Evolutionary conservation across 345 rosid species (phyloP), one percentile per base, ranked within the genome.

Genomic region (Aquilaria yunnanensis): DNA sequence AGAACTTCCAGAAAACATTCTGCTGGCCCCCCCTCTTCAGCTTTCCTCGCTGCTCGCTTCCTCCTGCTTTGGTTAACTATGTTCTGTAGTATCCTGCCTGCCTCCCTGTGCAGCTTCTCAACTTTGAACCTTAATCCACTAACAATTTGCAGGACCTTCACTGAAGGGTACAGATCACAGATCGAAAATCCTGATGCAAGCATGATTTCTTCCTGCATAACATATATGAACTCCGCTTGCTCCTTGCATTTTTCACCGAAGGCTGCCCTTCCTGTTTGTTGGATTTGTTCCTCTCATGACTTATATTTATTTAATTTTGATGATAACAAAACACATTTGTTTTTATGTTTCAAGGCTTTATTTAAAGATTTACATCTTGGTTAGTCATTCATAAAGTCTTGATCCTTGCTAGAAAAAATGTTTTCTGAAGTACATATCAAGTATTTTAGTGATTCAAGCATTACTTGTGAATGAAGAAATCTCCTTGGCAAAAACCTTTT

Each of bases 1-100:
- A 70, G 74, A 59, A 67, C 66, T 59, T 75, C 72, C 9, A 70
- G 58, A 6, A 75, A 13, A 56, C 71, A 72, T 16, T 58, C 52
- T 0, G 14, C 50, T 12, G 29, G 67, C 29, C 9, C 55, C 0
- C 46, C n/a, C 6, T 37, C 13, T 5, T 48, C 12, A 32, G 14
- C 9, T 45, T 13, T 30, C 2, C 7, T 59, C 46, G 14, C 37
- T 37, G 7, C 31, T 12, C 45, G 6, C 65, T 6, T 60, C 64
- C 55, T 66, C 43, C 49, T 67, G 29, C 41, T 58, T 65, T 2
- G 37, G 8, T 8, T 13, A 32, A 72, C 63, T 23, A 72, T 63
- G 11, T 68, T 51, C 23, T 59, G 64, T 23, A 66, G 60, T 23
- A 73, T 55, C 32, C 51, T 31, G 37, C 67, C 65, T 14, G 55